Evolutionary conservation across 805 yeast species (phyloP).

Genomic region (Ogataea nakhonphanomensis): DNA sequence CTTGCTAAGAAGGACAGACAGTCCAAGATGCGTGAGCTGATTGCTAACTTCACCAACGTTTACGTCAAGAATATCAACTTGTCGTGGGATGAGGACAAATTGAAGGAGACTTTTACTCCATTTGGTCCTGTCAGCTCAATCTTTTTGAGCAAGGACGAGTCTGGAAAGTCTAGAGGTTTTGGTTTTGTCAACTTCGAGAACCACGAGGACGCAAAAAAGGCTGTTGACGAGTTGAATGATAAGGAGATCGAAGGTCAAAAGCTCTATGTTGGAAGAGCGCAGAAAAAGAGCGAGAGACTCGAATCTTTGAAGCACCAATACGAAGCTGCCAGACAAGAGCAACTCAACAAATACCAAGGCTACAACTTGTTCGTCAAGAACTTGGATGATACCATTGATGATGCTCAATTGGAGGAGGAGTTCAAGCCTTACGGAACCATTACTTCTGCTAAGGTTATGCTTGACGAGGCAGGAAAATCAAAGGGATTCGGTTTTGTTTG

Average conservation of each 20-base stretch:
- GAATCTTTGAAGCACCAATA: conserved; percentile 94
- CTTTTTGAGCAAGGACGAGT: conserved; percentile 72
- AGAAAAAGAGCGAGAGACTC: conserved; percentile 96
- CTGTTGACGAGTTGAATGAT: conserved; percentile 90
- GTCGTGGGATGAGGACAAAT: conserved; percentile 67
- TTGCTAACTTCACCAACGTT: conserved; percentile 92
- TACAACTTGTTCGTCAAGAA: conserved; percentile 95
- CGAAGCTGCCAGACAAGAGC: conserved; percentile 89
- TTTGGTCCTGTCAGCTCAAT: conserved; percentile 83
- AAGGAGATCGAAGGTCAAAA: conserved; percentile 79
- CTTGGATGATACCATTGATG: conserved; percentile 90
- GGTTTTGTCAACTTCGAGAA: conserved; percentile 90
- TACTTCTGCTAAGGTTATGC: conserved; percentile 95
- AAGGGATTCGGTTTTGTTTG: conserved; percentile 99
- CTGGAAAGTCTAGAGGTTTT: conserved; percentile 91
- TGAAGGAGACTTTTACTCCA: conserved; percentile 66
- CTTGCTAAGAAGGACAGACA: conserved; percentile 90
- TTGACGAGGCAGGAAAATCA: conserved; percentile 89
- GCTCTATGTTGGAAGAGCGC: conserved; percentile 97
- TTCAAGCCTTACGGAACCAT: conserved; percentile 91
- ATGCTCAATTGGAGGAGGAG: conserved; percentile 87
- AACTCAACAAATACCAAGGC: conserved; percentile 92
- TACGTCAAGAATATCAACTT: conserved; percentile 86
- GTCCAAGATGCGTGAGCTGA: conserved; percentile 83
- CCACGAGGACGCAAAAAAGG: conserved; percentile 85